A percentile compares a stretch with the other conserved stretches of the same genome.
phyloP scores from a whole-genome alignment of 2,329 filamentous ascomycete species.

The Parasarocladium wereldwijsianum region DNA sequence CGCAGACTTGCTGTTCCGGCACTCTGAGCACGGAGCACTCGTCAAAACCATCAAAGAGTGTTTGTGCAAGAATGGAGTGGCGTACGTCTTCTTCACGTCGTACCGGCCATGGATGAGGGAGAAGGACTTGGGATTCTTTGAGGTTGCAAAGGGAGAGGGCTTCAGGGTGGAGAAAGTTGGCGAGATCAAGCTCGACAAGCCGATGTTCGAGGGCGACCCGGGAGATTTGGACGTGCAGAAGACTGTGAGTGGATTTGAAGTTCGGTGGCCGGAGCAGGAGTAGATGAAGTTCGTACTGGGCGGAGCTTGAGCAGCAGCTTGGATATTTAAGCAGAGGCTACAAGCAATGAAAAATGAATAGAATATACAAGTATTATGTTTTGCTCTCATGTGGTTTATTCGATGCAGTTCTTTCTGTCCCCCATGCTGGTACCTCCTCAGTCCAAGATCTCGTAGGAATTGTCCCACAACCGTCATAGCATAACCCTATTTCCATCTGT shows the following conservation, averaged over 20 bases:
- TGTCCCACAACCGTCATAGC: too few relatives aligned
- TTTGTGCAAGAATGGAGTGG: constrained; percentile 37
- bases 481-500: too few relatives aligned
- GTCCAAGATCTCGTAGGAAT: too few relatives aligned
- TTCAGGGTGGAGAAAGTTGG: constrained; percentile 68
- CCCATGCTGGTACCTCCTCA: too few relatives aligned
- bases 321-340: too few relatives aligned
- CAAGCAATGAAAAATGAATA: too few relatives aligned
- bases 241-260: constrained; percentile 66
- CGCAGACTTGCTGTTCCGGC: constrained; percentile 82
- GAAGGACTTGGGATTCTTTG: constrained; percentile 79
- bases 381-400: too few relatives aligned
- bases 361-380: too few relatives aligned
- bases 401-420: too few relatives aligned
- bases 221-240: constrained; percentile 70
- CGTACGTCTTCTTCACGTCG: constrained; percentile 85
- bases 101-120: constrained; percentile 83
- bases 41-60: constrained; percentile 56
- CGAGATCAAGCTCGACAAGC: constrained; percentile 68
- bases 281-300: constrained; percentile 6
- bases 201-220: constrained; percentile 79
- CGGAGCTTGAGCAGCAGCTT: too few relatives aligned
- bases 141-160: constrained; percentile 53
- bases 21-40: constrained; percentile 71
- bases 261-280: constrained; percentile 44